Evolutionary conservation across 2,329 filamentous ascomycete genomes (phyloP), one percentile per base, ranked within the genome.

Genomic region (Cryoendolithus antarcticus): DNA sequence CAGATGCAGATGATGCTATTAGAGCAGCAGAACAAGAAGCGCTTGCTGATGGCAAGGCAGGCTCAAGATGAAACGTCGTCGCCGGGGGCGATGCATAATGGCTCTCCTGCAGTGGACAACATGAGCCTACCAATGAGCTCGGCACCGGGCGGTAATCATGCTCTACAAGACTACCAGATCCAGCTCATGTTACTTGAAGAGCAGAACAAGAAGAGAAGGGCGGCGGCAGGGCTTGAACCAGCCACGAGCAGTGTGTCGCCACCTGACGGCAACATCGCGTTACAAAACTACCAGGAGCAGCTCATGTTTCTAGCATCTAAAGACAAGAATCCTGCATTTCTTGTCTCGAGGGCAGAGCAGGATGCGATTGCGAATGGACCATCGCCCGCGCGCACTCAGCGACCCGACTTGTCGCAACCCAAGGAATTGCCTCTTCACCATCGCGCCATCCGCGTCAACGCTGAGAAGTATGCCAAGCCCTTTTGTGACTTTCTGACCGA

Each of bases 1-100:
- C 83, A 89, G 64, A 88, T 88, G 82, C 83, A 89, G 59, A 64
- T 89, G 56, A 89, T 88, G 83, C 64, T 88, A 35, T 71, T 89
- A 9, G 83, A 89, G 62, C 83, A 88, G 61, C 82, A 89, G 62
- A 89, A 89, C 53, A 89, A 88, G 69, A 88, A 86, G 62, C 71
- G 83, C 11, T 69, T 89, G 36, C 77, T 86, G 69, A 86, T 86
- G 82, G 83, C 83, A 30, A 76, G 83, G n/a, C 81, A 78, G 61
- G 75, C 86, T 56, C 82, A 89, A 59, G 84, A 88, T 27, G 24
- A 27, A 27, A 4, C 24, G 7, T 2, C 3, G 24, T 8, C 24
- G 24, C 24, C 24, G 24, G 24, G 24, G 3, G 7, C 6, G 24
- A 27, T 27, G 24, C 7, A 7, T 27, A 3, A 3, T 8, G 24